These are phyloP conservation scores for Rutstroemia sp. DNA, from an alignment of 2,329 filamentous ascomycete species.

Conservation along the genomic window DNA sequence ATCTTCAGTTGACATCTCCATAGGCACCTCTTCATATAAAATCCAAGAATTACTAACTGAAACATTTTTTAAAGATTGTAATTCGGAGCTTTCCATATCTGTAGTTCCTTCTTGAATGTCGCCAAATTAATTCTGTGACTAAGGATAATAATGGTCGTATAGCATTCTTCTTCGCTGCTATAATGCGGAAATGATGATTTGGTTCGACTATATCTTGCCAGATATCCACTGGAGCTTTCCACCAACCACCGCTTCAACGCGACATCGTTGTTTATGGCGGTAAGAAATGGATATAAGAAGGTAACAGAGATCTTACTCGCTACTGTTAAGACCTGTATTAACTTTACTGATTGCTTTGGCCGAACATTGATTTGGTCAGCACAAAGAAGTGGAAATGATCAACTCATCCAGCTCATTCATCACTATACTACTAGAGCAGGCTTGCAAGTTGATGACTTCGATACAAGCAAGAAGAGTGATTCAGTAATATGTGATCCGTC, in stretches of 20 bases:
- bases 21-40: too few relatives aligned
- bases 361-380: neutral
- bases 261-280: neutral
- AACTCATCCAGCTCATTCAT: neutral
- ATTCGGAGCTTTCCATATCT: too few relatives aligned
- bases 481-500: neutral
- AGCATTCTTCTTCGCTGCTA: neutral
- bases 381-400: neutral
- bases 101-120: too few relatives aligned
- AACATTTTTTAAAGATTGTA: too few relatives aligned
- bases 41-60: too few relatives aligned
- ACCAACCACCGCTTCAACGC: neutral
- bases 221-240: neutral
- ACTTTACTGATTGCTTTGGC: neutral
- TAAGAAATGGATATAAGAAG: neutral
- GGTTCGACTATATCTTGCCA: neutral
- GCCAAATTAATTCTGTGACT: neutral
- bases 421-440: neutral
- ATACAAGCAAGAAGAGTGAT: neutral
- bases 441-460: neutral
- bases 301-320: neutral
- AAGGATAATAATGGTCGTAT: neutral
- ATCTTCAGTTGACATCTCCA: too few relatives aligned
- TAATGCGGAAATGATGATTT: neutral
- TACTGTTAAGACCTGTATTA: neutral